Percentiles rank a stretch among this genome's conserved stretches.
These are phyloP conservation scores for Andrographis paniculata DNA, from an alignment of 305 asterid species.

Conservation along the genomic window DNA sequence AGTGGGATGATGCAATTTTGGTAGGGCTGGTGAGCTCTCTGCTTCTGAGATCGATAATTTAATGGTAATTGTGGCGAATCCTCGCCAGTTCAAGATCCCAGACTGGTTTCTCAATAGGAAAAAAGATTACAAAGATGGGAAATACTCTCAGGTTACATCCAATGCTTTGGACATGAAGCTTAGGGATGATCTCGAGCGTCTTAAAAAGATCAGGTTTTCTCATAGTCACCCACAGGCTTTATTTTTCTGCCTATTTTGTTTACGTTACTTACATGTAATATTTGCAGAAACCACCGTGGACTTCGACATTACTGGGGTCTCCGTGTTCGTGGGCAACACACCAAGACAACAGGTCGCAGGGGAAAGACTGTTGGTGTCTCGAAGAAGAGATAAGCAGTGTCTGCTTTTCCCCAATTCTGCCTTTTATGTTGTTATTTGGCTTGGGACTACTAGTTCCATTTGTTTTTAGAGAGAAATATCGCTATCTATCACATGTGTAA, in stretches of 20 bases:
- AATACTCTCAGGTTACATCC: slow-evolving; percentile 68
- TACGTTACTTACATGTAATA: not conserved
- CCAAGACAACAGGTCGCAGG: not conserved
- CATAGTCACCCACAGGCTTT: not conserved
- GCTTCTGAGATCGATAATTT: slow-evolving; percentile 63
- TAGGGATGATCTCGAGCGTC: slow-evolving; percentile 83
- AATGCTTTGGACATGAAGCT: slow-evolving; percentile 91
- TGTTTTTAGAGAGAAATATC: no score
- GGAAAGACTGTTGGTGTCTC: slow-evolving; percentile 3
- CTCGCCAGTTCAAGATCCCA: slow-evolving; percentile 85
- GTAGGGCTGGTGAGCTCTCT: slow-evolving; percentile 81
- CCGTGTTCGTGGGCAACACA: slow-evolving; percentile 2
- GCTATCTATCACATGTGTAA: no score
- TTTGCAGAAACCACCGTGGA: not conserved
- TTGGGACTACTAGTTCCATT: no score
- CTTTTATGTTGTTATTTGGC: no score
- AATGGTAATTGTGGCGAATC: slow-evolving; percentile 72
- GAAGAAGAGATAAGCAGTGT: not conserved
- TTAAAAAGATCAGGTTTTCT: slow-evolving; percentile 74
- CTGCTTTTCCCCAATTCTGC: no score
- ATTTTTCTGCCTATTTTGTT: no score
- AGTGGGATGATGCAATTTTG: no score
- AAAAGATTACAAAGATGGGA: slow-evolving; percentile 89
- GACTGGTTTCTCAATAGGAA: slow-evolving; percentile 90
- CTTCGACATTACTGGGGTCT: not conserved